Conservation (phyloP, 495 filamentous ascomycete genomes). For the Glonium stellatum region DNA sequence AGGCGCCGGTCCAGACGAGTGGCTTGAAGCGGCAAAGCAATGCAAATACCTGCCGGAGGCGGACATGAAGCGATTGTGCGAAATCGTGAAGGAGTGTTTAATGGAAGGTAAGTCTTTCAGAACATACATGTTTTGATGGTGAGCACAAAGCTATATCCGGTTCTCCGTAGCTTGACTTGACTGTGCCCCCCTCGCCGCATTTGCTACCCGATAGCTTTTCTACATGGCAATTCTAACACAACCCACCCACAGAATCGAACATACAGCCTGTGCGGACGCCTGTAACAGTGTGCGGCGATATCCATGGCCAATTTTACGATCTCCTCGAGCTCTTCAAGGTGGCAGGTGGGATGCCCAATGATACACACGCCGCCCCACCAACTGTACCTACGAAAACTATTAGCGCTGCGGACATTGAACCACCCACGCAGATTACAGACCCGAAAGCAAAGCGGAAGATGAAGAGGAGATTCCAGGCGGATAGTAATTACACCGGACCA, state of each 20-base stretch:
- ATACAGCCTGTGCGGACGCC: slow-evolving; percentile 93
- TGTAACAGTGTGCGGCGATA: slow-evolving; percentile 97
- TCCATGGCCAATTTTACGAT: slow-evolving; percentile 99
- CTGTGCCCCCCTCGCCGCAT: too few relatives aligned
- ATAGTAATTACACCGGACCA: slow-evolving; percentile 35
- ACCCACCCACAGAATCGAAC: slow-evolving; percentile 71
- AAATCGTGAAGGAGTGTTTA: slow-evolving; percentile 94
- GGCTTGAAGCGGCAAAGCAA: slow-evolving; percentile 89
- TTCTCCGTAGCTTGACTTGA: neutral
- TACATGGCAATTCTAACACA: neutral
- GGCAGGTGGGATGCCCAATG: slow-evolving; percentile 87
- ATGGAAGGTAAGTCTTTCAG: slow-evolving; percentile 71
- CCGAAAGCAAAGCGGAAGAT: slow-evolving; percentile 76
- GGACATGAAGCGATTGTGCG: slow-evolving; percentile 97
- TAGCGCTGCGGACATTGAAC: slow-evolving; percentile 78
- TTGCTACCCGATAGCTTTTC: neutral
- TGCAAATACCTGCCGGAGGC: slow-evolving; percentile 93
- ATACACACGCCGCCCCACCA: slow-evolving; percentile 51
- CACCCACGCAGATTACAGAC: slow-evolving; percentile 77
- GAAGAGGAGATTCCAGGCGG: slow-evolving; percentile 42
- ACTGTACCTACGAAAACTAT: slow-evolving; percentile 51
- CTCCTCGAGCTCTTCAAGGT: slow-evolving; percentile 94
- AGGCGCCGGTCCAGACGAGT: slow-evolving; percentile 86
- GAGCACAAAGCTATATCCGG: neutral
- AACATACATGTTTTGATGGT: neutral